A percentile compares a stretch with the other conserved stretches of the same genome.
Conservation (phyloP, 2,329 filamentous ascomycete genomes). For the Zymoseptoria brevis region DNA sequence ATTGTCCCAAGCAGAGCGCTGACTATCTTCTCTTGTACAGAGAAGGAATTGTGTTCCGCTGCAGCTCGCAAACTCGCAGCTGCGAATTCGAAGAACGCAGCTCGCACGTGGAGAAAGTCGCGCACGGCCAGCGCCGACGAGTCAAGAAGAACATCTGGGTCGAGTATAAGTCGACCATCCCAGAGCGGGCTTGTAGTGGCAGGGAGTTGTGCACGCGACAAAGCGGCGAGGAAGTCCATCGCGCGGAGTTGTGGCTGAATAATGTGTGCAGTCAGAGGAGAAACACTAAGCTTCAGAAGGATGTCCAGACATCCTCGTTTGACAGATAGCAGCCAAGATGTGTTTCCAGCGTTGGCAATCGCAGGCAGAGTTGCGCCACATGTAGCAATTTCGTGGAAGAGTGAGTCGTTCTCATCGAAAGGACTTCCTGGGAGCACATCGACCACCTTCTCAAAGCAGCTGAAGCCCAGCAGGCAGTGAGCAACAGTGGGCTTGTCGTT, state of each 20-base stretch:
- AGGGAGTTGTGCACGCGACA: conserved; percentile 64
- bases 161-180: conserved; percentile 57
- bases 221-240: conserved; percentile 70
- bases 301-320: conserved; percentile 48
- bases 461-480: conserved; percentile 84
- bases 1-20: conserved; percentile 70
- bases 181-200: conserved; percentile 63
- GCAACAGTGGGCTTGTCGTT: conserved; percentile 77
- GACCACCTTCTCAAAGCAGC: conserved; percentile 61
- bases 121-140: conserved; percentile 61
- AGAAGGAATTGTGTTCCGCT: conserved; percentile 20
- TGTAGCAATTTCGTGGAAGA: conserved; percentile 71
- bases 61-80: conserved; percentile 76
- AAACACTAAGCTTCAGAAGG: conserved; percentile 74
- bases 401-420: conserved; percentile 63
- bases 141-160: conserved; percentile 60
- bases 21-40: conserved; percentile 49
- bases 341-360: conserved; percentile 32
- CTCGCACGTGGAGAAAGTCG: conserved; percentile 70
- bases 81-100: conserved; percentile 74
- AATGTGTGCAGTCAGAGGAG: conserved; percentile 65
- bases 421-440: conserved; percentile 59
- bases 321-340: conserved; percentile 36
- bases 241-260: conserved; percentile 72
- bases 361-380: conserved; percentile 47